Conservation (phyloP, 2,329 filamentous ascomycete genomes). For the Neurospora crassa region DNA sequence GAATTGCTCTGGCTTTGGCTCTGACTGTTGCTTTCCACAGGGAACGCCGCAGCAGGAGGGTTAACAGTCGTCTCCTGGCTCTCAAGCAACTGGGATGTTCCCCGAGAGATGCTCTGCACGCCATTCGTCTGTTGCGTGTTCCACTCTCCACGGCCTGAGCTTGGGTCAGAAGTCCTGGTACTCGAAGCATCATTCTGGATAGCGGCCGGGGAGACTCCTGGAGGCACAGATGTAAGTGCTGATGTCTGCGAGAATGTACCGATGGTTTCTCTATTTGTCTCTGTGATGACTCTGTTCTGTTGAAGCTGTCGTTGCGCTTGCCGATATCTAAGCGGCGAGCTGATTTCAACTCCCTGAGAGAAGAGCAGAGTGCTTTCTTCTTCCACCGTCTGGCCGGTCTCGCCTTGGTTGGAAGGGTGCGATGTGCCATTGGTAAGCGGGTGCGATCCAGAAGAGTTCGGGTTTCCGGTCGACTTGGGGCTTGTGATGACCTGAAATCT, state of each 20-base stretch:
- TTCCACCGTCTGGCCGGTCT: constrained; percentile 55
- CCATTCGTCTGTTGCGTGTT: constrained; percentile 69
- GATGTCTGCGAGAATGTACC: constrained; percentile 57
- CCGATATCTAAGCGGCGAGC: constrained; percentile 40
- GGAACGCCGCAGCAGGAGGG: constrained; percentile 1
- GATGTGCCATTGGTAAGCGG: constrained; percentile 47
- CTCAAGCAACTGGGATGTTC: constrained; percentile 37
- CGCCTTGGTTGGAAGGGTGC: constrained; percentile 36
- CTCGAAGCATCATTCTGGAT: constrained; percentile 80
- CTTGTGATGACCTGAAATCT: constrained; percentile 47
- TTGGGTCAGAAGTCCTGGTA: constrained; percentile 75
- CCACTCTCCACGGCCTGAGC: constrained; percentile 49
- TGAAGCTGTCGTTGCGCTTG: constrained; percentile 18
- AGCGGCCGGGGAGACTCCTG: constrained; percentile 48
- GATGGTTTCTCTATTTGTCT: constrained; percentile 29
- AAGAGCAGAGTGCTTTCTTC: constrained; percentile 37
- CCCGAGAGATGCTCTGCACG: constrained; percentile 37
- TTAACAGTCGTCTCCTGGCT: constrained; percentile 33
- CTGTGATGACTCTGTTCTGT: constrained; percentile 23
- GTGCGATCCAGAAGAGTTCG: constrained; percentile 30
- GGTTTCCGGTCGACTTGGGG: constrained; percentile 50
- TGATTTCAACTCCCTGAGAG: constrained; percentile 29
- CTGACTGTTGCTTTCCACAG: constrained; percentile 8
- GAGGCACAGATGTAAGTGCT: constrained; percentile 45
- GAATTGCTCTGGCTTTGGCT: constrained; percentile 44